These are phyloP conservation scores for Paracamarosporium sp. DNA, from an alignment of 2,329 filamentous ascomycete genomes.

Conservation along the genomic window DNA sequence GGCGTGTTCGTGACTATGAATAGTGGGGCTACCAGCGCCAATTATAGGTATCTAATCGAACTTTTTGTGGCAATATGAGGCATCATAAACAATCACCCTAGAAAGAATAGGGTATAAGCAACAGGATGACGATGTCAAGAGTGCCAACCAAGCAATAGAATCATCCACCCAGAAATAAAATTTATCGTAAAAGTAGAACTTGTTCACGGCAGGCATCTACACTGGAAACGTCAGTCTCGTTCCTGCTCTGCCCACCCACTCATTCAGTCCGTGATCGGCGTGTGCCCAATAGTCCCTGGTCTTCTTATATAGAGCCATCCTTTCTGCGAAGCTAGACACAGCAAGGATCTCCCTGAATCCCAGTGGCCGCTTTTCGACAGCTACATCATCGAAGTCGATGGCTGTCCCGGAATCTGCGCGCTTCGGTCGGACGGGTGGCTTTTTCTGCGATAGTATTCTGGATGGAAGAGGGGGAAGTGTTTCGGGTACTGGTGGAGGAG, in stretches of 20 bases:
- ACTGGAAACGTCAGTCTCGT: neutral
- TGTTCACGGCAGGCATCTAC: neutral
- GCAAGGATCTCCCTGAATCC: slow-evolving; percentile 40
- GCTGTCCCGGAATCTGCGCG: slow-evolving; percentile 42
- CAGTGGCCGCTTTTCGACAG: slow-evolving; percentile 27
- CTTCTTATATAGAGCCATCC: slow-evolving; percentile 41
- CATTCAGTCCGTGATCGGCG: slow-evolving; percentile 40
- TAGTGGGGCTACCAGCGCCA: neutral
- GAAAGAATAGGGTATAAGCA: neutral
- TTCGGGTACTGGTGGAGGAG: neutral
- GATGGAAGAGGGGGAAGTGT: neutral
- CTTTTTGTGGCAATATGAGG: neutral
- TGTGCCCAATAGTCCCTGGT: slow-evolving; percentile 44
- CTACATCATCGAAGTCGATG: slow-evolving; percentile 30
- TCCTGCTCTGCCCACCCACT: slow-evolving; percentile 32
- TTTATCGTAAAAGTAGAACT: too few relatives aligned
- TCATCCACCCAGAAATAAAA: too few relatives aligned
- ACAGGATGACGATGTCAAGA: too few relatives aligned
- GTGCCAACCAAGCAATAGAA: too few relatives aligned
- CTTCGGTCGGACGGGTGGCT: slow-evolving; percentile 19
- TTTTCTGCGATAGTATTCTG: neutral
- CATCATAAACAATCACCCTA: neutral
- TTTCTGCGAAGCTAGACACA: slow-evolving; percentile 28
- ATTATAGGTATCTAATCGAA: neutral
- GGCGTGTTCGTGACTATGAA: too few relatives aligned